A percentile compares a stretch with the other conserved stretches of the same genome.
Evolutionary conservation across 352 stramenopile genomes (phyloP).

Genomic region (Lagenidium giganteum): DNA sequence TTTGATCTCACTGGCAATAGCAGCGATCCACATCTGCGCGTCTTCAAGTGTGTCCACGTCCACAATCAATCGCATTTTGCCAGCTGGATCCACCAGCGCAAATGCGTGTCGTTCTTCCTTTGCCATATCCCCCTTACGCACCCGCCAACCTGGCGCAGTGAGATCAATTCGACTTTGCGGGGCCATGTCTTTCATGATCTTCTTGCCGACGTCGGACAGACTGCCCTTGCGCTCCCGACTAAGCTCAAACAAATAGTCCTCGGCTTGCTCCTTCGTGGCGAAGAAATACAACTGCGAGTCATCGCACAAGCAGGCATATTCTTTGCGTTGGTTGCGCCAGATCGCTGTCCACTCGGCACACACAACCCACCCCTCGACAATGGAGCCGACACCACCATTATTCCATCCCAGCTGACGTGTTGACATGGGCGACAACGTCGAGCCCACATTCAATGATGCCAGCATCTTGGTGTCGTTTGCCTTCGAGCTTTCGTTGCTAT

Average conservation of each 20-base stretch:
- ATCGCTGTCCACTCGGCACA: slow-evolving; percentile 56
- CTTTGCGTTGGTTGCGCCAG: slow-evolving; percentile 53
- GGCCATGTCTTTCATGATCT: slow-evolving; percentile 34
- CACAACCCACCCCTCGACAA: no score
- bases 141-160: slow-evolving; percentile 32
- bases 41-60: slow-evolving; percentile 39
- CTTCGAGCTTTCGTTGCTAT: no score
- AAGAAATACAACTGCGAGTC: slow-evolving; percentile 58
- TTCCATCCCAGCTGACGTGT: no score
- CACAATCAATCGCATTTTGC: slow-evolving; percentile 40
- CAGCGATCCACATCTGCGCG: slow-evolving; percentile 30
- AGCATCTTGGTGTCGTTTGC: no score
- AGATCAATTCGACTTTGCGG: slow-evolving; percentile 43
- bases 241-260: slow-evolving; percentile 57
- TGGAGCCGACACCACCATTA: no score
- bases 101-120: slow-evolving; percentile 41
- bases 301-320: slow-evolving; percentile 62
- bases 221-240: slow-evolving; percentile 17
- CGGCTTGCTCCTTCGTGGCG: slow-evolving; percentile 28
- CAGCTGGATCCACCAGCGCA: slow-evolving; percentile 49
- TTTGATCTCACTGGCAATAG: slow-evolving; percentile 39
- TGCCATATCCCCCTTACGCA: slow-evolving; percentile 27
- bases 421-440: no score
- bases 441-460: no score
- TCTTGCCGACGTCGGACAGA: slow-evolving; percentile 24